Evolutionary conservation across 768 basidiomycete species (phyloP), one percentile per base, ranked within the genome.

Genomic region (Zangia roseola): DNA sequence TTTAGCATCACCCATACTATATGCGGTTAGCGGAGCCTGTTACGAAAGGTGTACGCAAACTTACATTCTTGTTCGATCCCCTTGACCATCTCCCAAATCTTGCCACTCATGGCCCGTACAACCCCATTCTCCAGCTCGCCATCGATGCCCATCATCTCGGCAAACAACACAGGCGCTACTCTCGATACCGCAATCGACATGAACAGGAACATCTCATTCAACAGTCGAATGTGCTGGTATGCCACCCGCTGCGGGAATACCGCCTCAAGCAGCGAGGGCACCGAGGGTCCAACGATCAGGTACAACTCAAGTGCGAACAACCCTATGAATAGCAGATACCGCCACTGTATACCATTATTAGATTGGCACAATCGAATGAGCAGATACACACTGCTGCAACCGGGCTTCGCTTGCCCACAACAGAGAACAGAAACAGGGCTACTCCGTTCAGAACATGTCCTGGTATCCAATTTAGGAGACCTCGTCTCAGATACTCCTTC

Each of bases 151-250:
- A 56, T 52, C 49, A 51, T 20, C 1, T 47, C 58, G 10, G 83
- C 80, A 53, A 82, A 77, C 47, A 92, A 70, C 25, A 80, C 79
- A 0, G 91, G 91, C 0, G 79, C 79, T 6, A 93, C 81, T 17
- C 84, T 74, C 14, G 78, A 80, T 10, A 91, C 74, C 0, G 88
- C 89, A 33, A 91, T 76, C 25, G 81, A 87, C 48, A 85, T 59
- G 63, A 88, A 84, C 58, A 90, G 69, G 66, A 89, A 91, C 23
- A 88, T 61, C 53, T 90, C 83, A 58, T 89, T 91, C 33, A 93
- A 72, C 65, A 91, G 80, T 31, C 79, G 69, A 51, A 90, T 77
- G 66, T 93, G 87, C 60, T 94, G 90, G 63, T 84, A 86, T 2
- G 80, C 76, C 2, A 87, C 79, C 12, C 88, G 79, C 6, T 72